Base-by-base conservation (phyloP, 495 filamentous ascomycete genomes). In the Trichoderma gamsii region DNA sequence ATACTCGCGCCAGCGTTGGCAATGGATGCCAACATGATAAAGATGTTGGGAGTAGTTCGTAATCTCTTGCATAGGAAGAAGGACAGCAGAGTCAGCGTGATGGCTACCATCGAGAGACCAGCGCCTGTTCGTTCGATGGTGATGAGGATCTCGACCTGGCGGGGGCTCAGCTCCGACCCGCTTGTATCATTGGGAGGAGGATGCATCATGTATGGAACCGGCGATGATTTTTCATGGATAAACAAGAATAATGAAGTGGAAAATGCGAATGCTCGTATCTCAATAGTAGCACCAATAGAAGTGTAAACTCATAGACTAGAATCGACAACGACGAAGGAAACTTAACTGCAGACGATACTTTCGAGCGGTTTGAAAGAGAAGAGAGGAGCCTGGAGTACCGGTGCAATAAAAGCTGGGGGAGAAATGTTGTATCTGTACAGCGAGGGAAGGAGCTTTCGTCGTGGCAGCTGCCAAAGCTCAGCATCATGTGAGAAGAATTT, bases 11-110 rank as follows among this genome's bases (percentile, higher is more conserved):
- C 81, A 13, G 95, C 77, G 72, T 97, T 97, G 27, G 90, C 92
- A 74, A 91, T 90, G 1, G 89, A 90, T 3, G 92, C 92, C 73
- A 88, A 93, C 70, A 96, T 88, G 32, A 95, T 87, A 23, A 97
- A 85, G 0, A 89, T 86, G 72, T 94, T 96, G 68, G 92, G 91
- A 3, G 92, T 88, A 66, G 91, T 92, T 25, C 89, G 83, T 51
- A 91, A 85, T 35, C 80, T 75, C 67, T 79, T 81, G 63, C 83
- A 86, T 5, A 82, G 67, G 11, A 85, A 76, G 72, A 91, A 96
- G 51, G 91, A 89, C 56, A 85, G 71, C 67, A 96, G 83, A 41
- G 96, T 90, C 68, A 92, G 82, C 46, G 85, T 75, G 13, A 91
- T 88, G 15, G 87, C 88, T 2, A 87, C 56, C 18, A 95, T 73